Evolutionary conservation across 2,329 filamentous ascomycete species (phyloP).

Genomic region (Diaporthe sp.): DNA sequence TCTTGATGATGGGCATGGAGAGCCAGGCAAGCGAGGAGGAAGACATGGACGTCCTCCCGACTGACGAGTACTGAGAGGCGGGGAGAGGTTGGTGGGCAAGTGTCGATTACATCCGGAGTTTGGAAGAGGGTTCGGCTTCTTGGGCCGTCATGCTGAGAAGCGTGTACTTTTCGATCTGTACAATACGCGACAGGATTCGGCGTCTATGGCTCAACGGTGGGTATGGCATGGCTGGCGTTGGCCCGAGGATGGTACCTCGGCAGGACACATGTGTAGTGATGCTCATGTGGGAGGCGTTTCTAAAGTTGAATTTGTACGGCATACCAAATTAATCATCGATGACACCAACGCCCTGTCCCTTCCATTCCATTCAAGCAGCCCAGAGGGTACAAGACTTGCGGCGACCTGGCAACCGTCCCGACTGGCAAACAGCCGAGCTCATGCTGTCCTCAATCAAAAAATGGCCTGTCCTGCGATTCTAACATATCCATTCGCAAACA

Average conservation of each 20-base stretch:
- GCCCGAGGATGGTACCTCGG: not conserved
- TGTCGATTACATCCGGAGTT: not conserved
- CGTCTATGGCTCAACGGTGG: not conserved
- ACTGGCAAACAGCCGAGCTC: not conserved
- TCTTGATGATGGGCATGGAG: constrained; percentile 60
- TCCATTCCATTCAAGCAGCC: too few species aligned
- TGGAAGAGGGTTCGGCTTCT: not conserved
- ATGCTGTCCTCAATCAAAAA: not conserved
- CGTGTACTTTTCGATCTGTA: not conserved
- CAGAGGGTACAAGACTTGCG: too few species aligned
- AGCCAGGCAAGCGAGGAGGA: constrained; percentile 57
- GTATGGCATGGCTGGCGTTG: constrained; percentile 16
- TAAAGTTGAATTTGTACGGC: not conserved
- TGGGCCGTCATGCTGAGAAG: not conserved
- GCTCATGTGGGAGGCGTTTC: constrained; percentile 3
- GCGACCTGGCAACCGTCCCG: too few species aligned
- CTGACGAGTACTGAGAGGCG: not conserved
- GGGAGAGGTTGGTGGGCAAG: too few species aligned
- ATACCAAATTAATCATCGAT: not conserved
- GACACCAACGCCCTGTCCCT: not conserved
- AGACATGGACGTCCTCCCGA: constrained; percentile 62
- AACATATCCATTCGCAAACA: not conserved
- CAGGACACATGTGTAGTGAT: not conserved
- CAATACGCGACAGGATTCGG: not conserved
- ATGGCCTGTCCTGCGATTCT: too few species aligned